These are phyloP conservation scores for Apiospora rasikravindrae DNA, from an alignment of 2,329 filamentous ascomycete species.

Conservation along the genomic window DNA sequence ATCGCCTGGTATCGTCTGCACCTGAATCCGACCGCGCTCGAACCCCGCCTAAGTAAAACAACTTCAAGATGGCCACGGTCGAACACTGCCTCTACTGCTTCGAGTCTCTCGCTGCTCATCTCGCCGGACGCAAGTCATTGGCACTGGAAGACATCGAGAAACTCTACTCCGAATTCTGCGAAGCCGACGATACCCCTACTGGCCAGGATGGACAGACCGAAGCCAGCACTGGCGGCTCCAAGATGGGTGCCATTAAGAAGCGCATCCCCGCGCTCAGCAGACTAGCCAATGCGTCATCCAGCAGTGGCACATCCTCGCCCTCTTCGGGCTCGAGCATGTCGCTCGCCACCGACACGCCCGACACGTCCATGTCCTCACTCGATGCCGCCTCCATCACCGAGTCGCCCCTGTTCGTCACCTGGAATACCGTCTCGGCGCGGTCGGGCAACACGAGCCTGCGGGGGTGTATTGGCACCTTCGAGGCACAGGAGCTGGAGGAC, in stretches of 20 bases:
- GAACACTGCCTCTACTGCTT: conserved; percentile 94
- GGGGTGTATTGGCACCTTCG: conserved; percentile 97
- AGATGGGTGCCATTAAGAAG: conserved; percentile 37
- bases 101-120: conserved; percentile 79
- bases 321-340: conserved; percentile 42
- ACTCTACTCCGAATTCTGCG: conserved; percentile 58
- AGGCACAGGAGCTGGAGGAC: conserved; percentile 71
- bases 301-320: conserved; percentile 35
- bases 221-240: conserved; percentile 26
- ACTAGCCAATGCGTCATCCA: conserved; percentile 34
- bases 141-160: conserved; percentile 72
- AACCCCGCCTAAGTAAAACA: not conserved
- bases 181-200: conserved; percentile 33
- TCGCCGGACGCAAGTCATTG: conserved; percentile 71
- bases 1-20: not conserved
- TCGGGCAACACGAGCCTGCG: conserved; percentile 71
- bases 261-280: conserved; percentile 35
- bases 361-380: conserved; percentile 50
- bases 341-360: conserved; percentile 46
- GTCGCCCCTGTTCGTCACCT: conserved; percentile 90
- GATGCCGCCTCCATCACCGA: conserved; percentile 45
- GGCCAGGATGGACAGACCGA: conserved; percentile 22
- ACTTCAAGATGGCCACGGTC: conserved; percentile 72
- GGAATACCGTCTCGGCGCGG: conserved; percentile 74
- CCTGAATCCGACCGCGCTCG: not conserved